phyloP scores from a whole-genome alignment of 257 asterid species.

The Solanum chilense region DNA sequence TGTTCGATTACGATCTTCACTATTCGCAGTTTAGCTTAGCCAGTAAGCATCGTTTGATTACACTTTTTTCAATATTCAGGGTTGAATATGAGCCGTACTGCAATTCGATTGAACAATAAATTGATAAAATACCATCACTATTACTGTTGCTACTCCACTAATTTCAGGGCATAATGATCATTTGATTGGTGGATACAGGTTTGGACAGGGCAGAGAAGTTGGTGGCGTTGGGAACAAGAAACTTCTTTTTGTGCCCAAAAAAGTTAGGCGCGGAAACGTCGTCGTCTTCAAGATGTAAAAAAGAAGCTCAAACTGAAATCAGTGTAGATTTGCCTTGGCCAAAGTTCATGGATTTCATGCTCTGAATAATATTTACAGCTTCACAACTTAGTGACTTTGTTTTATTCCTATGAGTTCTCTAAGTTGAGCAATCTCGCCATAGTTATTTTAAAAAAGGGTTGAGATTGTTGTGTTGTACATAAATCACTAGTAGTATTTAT shows the following conservation, averaged over 20 bases:
- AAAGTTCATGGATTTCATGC: constrained; percentile 48
- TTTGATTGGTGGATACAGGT: constrained; percentile 19
- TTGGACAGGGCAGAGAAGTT: constrained; percentile 54
- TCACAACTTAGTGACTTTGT: neutral
- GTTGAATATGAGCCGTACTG: neutral
- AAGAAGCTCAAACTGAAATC: constrained; percentile 29
- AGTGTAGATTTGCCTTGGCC: constrained; percentile 37
- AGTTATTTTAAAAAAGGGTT: neutral
- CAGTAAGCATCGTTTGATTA: constrained; percentile 32
- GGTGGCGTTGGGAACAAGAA: constrained; percentile 58
- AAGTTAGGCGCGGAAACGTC: neutral
- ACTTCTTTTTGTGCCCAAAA: constrained; percentile 61
- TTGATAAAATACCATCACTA: neutral
- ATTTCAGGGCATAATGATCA: neutral
- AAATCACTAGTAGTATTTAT: neutral
- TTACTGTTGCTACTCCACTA: neutral
- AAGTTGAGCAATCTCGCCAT: neutral
- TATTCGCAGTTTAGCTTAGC: constrained; percentile 90
- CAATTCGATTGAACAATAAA: neutral
- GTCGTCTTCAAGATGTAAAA: constrained; percentile 31
- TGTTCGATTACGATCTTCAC: constrained; percentile 59
- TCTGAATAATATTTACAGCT: constrained; percentile 9
- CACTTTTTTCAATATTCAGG: neutral
- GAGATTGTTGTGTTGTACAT: neutral
- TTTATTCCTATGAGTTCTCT: neutral